Conservation (phyloP, 208 protist genomes). For the Perkinsela sp. region DNA sequence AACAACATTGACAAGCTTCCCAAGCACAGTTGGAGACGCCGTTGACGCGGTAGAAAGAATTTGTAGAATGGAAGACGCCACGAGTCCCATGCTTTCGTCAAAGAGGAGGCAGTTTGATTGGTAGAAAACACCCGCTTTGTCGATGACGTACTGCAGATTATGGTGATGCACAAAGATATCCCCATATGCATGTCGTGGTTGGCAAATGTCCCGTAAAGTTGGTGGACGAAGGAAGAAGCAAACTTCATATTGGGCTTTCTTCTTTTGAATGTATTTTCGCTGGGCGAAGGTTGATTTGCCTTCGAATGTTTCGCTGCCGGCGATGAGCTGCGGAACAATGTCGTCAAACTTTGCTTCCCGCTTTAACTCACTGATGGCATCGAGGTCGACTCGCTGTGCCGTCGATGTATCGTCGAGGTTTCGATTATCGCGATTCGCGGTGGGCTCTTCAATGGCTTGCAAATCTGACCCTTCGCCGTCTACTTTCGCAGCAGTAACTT, state of each 20-base stretch:
- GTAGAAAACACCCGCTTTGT: neutral
- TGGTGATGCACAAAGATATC: neutral
- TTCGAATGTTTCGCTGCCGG: conserved; percentile 4
- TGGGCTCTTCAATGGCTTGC: neutral
- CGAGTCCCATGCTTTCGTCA: neutral
- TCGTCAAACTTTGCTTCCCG: neutral
- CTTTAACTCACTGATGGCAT: neutral
- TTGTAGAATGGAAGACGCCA: neutral
- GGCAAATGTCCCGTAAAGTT: neutral
- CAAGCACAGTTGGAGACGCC: neutral
- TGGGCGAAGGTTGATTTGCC: conserved; percentile 4
- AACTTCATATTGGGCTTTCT: conserved; percentile 1
- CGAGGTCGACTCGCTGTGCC: neutral
- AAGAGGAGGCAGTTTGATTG: neutral
- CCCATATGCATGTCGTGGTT: neutral
- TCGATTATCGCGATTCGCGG: neutral
- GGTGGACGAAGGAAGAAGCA: neutral
- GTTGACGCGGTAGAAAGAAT: neutral
- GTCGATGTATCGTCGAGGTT: neutral
- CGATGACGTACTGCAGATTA: neutral
- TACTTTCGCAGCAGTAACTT: neutral
- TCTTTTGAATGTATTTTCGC: conserved; percentile 5
- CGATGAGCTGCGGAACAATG: conserved; percentile 1
- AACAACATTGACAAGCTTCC: neutral
- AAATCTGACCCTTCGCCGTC: neutral